These are phyloP conservation scores for Saturnispora halmiae DNA, from an alignment of 805 yeast species.

Conservation along the genomic window DNA sequence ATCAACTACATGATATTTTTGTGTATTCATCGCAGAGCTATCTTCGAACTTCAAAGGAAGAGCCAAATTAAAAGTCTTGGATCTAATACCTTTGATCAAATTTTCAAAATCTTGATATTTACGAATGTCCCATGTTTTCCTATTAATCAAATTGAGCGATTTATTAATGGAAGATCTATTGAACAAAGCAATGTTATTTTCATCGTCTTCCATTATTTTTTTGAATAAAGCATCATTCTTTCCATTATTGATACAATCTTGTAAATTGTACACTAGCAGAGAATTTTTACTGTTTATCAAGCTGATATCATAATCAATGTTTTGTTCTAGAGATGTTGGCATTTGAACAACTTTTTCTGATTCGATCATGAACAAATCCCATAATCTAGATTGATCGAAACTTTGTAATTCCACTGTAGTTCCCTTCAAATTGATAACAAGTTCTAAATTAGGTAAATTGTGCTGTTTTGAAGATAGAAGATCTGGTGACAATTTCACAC, in stretches of 20 bases:
- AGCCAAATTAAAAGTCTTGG: slow-evolving; percentile 11
- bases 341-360: slow-evolving; percentile 22
- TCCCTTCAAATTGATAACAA: slow-evolving; percentile 24
- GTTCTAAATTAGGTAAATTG: slow-evolving; percentile 26
- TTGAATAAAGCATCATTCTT: slow-evolving; percentile 4
- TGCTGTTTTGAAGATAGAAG: slow-evolving; percentile 19
- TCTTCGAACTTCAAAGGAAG: background rate
- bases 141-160: slow-evolving; percentile 19
- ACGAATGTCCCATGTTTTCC: slow-evolving; percentile 17
- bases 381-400: slow-evolving; percentile 12
- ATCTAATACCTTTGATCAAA: slow-evolving; percentile 7
- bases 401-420: slow-evolving; percentile 16
- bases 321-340: slow-evolving; percentile 18
- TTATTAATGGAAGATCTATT: slow-evolving; percentile 19
- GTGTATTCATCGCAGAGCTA: background rate
- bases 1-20: slow-evolving; percentile 11
- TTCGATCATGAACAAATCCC: slow-evolving; percentile 22
- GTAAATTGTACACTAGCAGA: slow-evolving; percentile 16
- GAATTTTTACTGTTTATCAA: slow-evolving; percentile 27
- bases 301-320: slow-evolving; percentile 22
- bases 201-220: slow-evolving; percentile 9
- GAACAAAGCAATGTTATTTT: slow-evolving; percentile 8
- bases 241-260: slow-evolving; percentile 14
- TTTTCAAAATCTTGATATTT: slow-evolving; percentile 7
- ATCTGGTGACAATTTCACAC: slow-evolving; percentile 28